Evolutionary conservation across 1,284 basidiomycete genomes (phyloP).

Genomic region (Leccinum pseudoinsigne): DNA sequence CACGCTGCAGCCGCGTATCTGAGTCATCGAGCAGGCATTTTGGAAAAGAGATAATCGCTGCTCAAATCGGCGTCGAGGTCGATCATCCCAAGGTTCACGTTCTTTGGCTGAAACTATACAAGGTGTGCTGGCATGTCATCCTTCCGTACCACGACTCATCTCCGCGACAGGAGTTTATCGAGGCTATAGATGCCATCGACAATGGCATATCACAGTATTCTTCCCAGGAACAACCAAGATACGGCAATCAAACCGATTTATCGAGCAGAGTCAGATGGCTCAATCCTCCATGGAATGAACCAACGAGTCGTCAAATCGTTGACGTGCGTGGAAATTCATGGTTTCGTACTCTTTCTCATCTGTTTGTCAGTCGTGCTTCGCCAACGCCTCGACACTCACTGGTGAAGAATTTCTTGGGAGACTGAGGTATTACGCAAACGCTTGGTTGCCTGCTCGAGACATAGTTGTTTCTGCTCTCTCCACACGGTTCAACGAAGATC

Average conservation of each 20-base stretch:
- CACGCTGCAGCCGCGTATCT: constrained; percentile 3
- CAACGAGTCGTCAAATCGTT: constrained; percentile 55
- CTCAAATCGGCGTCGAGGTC: constrained; percentile 49
- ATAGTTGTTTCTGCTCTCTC: constrained; percentile 73
- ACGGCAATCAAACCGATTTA: constrained; percentile 79
- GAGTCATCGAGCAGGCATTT: constrained; percentile 68
- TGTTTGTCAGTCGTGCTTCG: constrained; percentile 63
- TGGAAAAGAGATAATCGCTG: constrained; percentile 85
- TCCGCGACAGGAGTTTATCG: constrained; percentile 76
- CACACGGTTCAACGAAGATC: constrained; percentile 62
- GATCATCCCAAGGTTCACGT: constrained; percentile 67
- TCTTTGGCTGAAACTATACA: constrained; percentile 91
- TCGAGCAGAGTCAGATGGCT: constrained; percentile 78
- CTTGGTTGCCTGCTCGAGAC: constrained; percentile 93
- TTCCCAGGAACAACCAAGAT: constrained; percentile 60
- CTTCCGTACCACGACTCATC: constrained; percentile 8
- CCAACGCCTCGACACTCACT: constrained; percentile 78
- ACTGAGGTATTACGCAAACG: constrained; percentile 81
- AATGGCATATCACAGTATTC: constrained; percentile 89
- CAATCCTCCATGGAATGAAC: constrained; percentile 93
- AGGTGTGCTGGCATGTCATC: constrained; percentile 38
- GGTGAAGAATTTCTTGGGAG: constrained; percentile 86
- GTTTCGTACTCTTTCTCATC: constrained; percentile 7
- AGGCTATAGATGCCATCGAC: constrained; percentile 95
- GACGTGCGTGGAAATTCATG: constrained; percentile 52